Evolutionary conservation across 768 basidiomycete genomes (phyloP).

Genomic region (Hygrophoropsis aurantiaca): DNA sequence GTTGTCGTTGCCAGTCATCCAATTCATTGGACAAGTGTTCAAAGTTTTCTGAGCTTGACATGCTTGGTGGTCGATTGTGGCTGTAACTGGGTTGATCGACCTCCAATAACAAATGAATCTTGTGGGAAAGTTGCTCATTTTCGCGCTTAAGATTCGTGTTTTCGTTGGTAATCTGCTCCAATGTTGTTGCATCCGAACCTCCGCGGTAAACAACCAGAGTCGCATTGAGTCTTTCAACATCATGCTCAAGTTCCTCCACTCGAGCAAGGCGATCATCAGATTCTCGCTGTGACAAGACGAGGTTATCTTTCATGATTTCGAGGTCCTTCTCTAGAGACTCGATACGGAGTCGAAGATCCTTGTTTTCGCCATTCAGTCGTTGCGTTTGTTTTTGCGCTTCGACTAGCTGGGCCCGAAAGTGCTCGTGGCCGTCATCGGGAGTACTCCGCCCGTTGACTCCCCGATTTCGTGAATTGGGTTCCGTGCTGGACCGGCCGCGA

Average conservation of each 20-base stretch:
- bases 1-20: constrained; percentile 84
- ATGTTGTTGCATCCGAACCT: constrained; percentile 71
- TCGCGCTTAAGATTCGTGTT: constrained; percentile 78
- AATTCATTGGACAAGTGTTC: constrained; percentile 79
- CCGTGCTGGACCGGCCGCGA: constrained; percentile 58
- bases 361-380: constrained; percentile 71
- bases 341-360: constrained; percentile 71
- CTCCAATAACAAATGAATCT: constrained; percentile 85
- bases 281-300: constrained; percentile 72
- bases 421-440: constrained; percentile 68
- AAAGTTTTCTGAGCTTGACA: constrained; percentile 83
- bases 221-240: constrained; percentile 73
- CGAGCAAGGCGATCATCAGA: constrained; percentile 75
- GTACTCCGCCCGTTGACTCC: constrained; percentile 74
- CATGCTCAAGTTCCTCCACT: constrained; percentile 78
- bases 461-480: constrained; percentile 48
- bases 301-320: constrained; percentile 63
- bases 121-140: constrained; percentile 88
- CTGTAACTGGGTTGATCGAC: constrained; percentile 79
- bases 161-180: constrained; percentile 82
- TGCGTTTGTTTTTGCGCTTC: constrained; percentile 79
- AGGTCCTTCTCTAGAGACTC: constrained; percentile 76
- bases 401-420: constrained; percentile 65
- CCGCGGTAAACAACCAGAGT: constrained; percentile 74
- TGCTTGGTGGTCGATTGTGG: constrained; percentile 61